Conservation (phyloP, 177 flowering plant genomes). For the Vitis hybrid region DNA sequence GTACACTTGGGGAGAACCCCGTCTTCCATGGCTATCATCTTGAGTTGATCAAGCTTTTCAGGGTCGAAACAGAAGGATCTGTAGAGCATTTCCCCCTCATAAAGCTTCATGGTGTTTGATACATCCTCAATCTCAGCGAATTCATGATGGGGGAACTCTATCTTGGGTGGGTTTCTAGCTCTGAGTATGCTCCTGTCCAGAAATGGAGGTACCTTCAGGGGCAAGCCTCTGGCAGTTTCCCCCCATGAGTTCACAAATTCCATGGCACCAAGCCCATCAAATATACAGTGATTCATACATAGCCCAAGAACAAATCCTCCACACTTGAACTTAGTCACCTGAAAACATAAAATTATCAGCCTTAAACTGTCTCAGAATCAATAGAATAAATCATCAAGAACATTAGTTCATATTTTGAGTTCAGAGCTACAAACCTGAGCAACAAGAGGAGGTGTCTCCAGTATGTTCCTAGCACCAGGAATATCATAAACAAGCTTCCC, state of each 20-base stretch:
- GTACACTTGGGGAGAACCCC: constrained; percentile 52
- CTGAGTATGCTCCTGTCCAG: constrained; percentile 52
- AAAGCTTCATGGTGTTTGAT: constrained; percentile 40
- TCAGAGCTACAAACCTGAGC: constrained; percentile 49
- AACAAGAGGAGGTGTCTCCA: constrained; percentile 62
- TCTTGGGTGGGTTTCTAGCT: constrained; percentile 44
- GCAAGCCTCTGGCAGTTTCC: constrained; percentile 57
- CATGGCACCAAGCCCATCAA: constrained; percentile 73
- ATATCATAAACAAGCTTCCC: constrained; percentile 63
- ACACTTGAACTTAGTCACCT: constrained; percentile 71
- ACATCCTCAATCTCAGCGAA: constrained; percentile 60
- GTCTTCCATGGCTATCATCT: constrained; percentile 47
- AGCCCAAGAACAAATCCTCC: constrained; percentile 74
- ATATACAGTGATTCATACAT: constrained; percentile 63
- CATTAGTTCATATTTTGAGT: too few relatives aligned
- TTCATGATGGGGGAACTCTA: constrained; percentile 55
- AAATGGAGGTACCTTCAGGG: constrained; percentile 44
- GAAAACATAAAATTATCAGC: neutral
- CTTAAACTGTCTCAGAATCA: neutral
- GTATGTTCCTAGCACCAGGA: constrained; percentile 56
- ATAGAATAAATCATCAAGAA: neutral
- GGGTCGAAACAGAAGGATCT: constrained; percentile 57
- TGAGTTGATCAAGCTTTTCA: constrained; percentile 49
- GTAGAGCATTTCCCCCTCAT: constrained; percentile 46
- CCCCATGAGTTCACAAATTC: constrained; percentile 78